Conservation (phyloP, 2,329 filamentous ascomycete species). For the Colletotrichum lentis region DNA sequence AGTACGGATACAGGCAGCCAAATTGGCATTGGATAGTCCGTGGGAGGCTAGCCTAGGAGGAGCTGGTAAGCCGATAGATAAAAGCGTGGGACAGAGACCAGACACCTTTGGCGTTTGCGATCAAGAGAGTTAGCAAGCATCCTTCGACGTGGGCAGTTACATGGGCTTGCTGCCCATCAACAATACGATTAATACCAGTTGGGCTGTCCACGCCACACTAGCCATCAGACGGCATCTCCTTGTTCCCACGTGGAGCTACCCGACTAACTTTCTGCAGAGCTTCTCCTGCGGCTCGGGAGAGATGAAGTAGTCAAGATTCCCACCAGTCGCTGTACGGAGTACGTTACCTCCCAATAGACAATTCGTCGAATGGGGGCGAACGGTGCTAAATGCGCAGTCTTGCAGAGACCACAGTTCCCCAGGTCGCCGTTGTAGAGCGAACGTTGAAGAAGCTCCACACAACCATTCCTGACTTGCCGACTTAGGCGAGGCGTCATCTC, state of each 20-base stretch:
- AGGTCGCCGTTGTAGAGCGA: constrained; percentile 15
- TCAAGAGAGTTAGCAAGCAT: background rate
- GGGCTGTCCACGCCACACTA: constrained; percentile 2
- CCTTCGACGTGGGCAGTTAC: background rate
- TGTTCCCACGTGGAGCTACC: constrained; percentile 33
- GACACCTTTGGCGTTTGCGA: constrained; percentile 12
- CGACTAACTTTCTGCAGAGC: constrained; percentile 20
- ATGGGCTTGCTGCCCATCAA: constrained; percentile 6
- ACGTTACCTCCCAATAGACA: background rate
- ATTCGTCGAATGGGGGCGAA: background rate
- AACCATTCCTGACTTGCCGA: constrained; percentile 35
- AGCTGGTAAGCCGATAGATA: constrained; percentile 2
- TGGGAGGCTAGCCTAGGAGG: background rate
- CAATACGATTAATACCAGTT: background rate
- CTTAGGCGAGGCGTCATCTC: constrained; percentile 38
- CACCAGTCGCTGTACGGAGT: background rate
- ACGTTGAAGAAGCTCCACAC: constrained; percentile 32
- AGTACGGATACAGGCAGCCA: background rate
- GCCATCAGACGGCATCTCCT: constrained; percentile 18
- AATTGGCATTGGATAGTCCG: constrained; percentile 8
- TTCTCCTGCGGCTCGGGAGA: constrained; percentile 5
- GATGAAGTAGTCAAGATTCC: background rate
- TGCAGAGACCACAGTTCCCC: background rate
- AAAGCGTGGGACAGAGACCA: constrained; percentile 24
- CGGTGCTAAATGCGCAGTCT: background rate